Evolutionary conservation across 2,329 filamentous ascomycete genomes (phyloP).

Genomic region (Pseudopithomyces maydicus): DNA sequence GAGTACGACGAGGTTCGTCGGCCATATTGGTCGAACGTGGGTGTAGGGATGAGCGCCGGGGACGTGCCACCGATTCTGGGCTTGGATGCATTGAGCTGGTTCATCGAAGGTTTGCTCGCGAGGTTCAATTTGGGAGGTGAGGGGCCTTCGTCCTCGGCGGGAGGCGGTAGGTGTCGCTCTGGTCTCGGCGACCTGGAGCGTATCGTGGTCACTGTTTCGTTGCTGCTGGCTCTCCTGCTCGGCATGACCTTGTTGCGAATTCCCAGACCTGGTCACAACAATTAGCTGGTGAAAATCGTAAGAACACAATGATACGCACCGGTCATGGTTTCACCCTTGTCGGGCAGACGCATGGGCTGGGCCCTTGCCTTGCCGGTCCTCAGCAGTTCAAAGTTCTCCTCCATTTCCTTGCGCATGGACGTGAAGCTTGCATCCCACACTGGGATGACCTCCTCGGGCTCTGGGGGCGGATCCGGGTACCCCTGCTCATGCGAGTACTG

Average conservation of each 20-base stretch:
- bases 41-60: constrained; percentile 38
- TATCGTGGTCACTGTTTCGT: constrained; percentile 42
- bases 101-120: constrained; percentile 41
- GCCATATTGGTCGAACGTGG: constrained; percentile 34
- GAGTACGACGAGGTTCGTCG: constrained; percentile 39
- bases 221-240: constrained; percentile 34
- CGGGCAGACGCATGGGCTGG: constrained; percentile 57
- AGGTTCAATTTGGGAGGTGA: constrained; percentile 32
- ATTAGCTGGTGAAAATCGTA: not conserved
- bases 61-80: constrained; percentile 39
- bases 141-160: constrained; percentile 27
- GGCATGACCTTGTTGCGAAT: constrained; percentile 51
- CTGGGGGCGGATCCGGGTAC: constrained; percentile 73
- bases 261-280: constrained; percentile 51
- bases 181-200: constrained; percentile 34
- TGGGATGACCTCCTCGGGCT: constrained; percentile 72
- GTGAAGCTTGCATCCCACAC: constrained; percentile 69
- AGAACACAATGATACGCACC: constrained; percentile 34
- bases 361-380: constrained; percentile 70
- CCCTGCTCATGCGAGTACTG: constrained; percentile 71
- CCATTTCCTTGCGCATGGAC: constrained; percentile 68
- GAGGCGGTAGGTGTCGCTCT: constrained; percentile 26
- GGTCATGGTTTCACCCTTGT: constrained; percentile 52
- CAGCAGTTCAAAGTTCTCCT: constrained; percentile 66
- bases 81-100: constrained; percentile 38